Evolutionary conservation across 2,329 filamentous ascomycete genomes (phyloP).

Genomic region (Aspergillus latus): DNA sequence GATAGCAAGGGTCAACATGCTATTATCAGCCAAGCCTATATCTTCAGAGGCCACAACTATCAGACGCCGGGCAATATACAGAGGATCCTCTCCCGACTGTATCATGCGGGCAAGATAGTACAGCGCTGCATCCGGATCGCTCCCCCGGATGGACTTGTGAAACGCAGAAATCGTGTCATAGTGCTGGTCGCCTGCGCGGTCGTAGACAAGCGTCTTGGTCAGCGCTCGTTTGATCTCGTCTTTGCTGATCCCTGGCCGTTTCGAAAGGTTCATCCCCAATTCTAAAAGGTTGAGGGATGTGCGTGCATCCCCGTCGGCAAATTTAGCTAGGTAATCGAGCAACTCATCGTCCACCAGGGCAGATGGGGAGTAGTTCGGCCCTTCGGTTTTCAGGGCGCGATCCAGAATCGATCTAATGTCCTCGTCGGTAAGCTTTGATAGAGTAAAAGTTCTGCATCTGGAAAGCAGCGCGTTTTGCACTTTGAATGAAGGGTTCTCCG

Average conservation of each 20-base stretch:
- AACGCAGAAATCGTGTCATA: constrained; percentile 98
- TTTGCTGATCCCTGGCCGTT: constrained; percentile 64
- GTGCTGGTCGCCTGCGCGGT: constrained; percentile 91
- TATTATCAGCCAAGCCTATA: constrained; percentile 84
- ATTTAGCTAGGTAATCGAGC: constrained; percentile 76
- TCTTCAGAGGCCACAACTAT: constrained; percentile 95
- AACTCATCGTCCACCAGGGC: constrained; percentile 72
- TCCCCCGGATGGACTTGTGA: constrained; percentile 91
- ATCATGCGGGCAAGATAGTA: constrained; percentile 98
- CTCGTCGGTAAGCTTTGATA: constrained; percentile 70
- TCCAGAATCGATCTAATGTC: constrained; percentile 72
- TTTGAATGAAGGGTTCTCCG: constrained; percentile 95
- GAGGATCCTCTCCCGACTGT: constrained; percentile 86
- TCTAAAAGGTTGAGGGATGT: constrained; percentile 92
- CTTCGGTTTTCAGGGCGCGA: constrained; percentile 68
- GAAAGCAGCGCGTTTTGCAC: constrained; percentile 84
- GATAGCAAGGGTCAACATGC: constrained; percentile 78
- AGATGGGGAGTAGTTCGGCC: constrained; percentile 49
- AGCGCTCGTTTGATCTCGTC: constrained; percentile 76
- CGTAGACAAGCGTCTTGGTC: constrained; percentile 92
- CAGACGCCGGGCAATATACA: constrained; percentile 89
- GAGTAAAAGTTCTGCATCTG: constrained; percentile 84
- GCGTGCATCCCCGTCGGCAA: constrained; percentile 88
- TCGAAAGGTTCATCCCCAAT: constrained; percentile 75
- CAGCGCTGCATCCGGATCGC: constrained; percentile 79